Percentiles rank a stretch among this genome's conserved stretches.
Conservation (phyloP, 371 early-diverging fungal species). For the Apophysomyces ossiformis region DNA sequence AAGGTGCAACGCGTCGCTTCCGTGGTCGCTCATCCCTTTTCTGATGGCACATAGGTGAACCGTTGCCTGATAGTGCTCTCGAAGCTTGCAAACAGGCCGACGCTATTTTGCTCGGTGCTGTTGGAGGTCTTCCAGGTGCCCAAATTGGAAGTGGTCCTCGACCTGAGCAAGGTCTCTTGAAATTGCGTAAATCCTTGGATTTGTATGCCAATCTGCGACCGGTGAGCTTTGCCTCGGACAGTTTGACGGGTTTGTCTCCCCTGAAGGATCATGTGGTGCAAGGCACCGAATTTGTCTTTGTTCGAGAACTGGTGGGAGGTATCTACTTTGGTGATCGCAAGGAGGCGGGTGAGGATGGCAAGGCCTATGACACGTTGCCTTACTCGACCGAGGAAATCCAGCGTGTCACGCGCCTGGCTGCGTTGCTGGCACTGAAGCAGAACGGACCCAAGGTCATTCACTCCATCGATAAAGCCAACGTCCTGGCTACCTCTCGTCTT, state of each 20-base stretch:
- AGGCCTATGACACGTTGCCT: conserved; percentile 89
- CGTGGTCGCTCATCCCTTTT: too few species aligned
- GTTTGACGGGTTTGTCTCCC: conserved; percentile 82
- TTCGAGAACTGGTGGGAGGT: conserved; percentile 96
- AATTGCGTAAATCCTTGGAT: conserved; percentile 88
- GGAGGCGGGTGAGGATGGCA: conserved; percentile 84
- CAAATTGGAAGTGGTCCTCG: conserved; percentile 92
- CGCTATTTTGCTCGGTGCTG: conserved; percentile 95
- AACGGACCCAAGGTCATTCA: conserved; percentile 65
- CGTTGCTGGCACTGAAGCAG: conserved; percentile 75
- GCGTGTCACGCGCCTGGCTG: conserved; percentile 94
- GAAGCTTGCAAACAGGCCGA: conserved; percentile 81
- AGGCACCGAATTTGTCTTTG: conserved; percentile 88
- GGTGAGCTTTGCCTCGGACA: conserved; percentile 89
- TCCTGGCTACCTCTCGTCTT: conserved; percentile 94
- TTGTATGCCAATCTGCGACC: conserved; percentile 97
- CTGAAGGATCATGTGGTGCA: conserved; percentile 89
- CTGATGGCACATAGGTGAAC: conserved; percentile 60
- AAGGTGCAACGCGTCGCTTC: neutral
- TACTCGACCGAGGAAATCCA: conserved; percentile 90
- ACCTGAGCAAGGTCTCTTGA: conserved; percentile 94
- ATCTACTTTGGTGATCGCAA: conserved; percentile 96
- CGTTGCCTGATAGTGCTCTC: conserved; percentile 81
- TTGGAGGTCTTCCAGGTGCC: conserved; percentile 86
- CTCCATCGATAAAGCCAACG: conserved; percentile 98